phyloP scores from a whole-genome alignment of 331 rosid species.

The Malus hybrid region DNA sequence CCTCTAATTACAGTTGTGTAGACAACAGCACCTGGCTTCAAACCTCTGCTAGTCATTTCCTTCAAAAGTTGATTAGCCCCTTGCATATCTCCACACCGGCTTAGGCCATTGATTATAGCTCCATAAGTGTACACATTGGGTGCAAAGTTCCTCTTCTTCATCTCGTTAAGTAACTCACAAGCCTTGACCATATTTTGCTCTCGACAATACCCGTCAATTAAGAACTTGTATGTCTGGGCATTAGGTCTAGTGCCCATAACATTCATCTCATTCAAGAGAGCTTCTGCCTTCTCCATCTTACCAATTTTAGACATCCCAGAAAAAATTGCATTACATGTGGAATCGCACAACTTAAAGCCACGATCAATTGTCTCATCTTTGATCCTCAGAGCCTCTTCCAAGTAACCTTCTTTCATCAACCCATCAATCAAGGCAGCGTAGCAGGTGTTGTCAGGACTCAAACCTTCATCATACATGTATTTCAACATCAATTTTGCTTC shows the following conservation, averaged over 20 bases:
- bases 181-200: constrained; percentile 21
- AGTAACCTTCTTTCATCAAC: constrained; percentile 25
- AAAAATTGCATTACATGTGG: constrained; percentile 25
- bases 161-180: constrained; percentile 30
- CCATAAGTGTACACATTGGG: constrained; percentile 29
- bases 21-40: constrained; percentile 31
- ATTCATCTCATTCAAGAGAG: constrained; percentile 29
- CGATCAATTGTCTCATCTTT: constrained; percentile 28
- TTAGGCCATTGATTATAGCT: constrained; percentile 34
- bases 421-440: constrained; percentile 41
- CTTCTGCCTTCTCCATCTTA: constrained; percentile 33
- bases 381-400: constrained; percentile 40
- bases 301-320: constrained; percentile 39
- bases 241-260: constrained; percentile 16
- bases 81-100: constrained; percentile 22
- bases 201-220: constrained; percentile 43
- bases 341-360: constrained; percentile 16
- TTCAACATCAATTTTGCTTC: constrained; percentile 34
- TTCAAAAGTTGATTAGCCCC: constrained; percentile 28
- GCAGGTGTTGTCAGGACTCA: constrained; percentile 29
- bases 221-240: constrained; percentile 15
- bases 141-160: constrained; percentile 25
- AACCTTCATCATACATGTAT: constrained; percentile 32
- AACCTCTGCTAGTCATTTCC: constrained; percentile 23
- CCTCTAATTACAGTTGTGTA: constrained; percentile 36